Conservation (phyloP, 176 grass and related monocot species). For the Rhynchospora breviuscula region DNA sequence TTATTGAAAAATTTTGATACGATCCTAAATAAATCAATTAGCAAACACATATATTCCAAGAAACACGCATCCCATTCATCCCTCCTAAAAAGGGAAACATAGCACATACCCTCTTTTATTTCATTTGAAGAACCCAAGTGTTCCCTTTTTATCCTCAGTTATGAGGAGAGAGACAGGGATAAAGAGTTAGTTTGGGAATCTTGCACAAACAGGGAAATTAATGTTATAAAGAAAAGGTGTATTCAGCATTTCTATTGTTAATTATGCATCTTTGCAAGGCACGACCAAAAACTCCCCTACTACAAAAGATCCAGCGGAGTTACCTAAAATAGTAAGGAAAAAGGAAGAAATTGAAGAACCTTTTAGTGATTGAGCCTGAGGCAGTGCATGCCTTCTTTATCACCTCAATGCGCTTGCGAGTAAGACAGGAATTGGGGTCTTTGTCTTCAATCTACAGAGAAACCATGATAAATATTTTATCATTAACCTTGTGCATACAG, state of each 20-base stretch:
- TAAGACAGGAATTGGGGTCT: slow-evolving; percentile 62
- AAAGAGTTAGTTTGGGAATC: background rate
- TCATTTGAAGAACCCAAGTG: background rate
- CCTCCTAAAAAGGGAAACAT: background rate
- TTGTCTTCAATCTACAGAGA: slow-evolving; percentile 41
- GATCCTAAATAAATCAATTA: background rate
- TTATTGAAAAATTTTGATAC: background rate
- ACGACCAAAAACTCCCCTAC: background rate
- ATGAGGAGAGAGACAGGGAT: background rate
- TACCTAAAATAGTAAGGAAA: slow-evolving; percentile 1
- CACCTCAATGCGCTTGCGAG: slow-evolving; percentile 40
- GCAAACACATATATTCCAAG: background rate
- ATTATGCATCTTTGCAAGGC: background rate
- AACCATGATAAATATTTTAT: background rate
- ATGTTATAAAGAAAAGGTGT: background rate
- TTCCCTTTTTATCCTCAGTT: background rate
- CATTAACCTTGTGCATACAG: background rate
- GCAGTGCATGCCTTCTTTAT: slow-evolving; percentile 68
- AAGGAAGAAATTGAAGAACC: slow-evolving; percentile 38
- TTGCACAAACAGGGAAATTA: background rate
- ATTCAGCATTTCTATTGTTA: too few species aligned
- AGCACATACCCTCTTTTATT: background rate
- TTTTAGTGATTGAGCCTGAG: slow-evolving; percentile 64
- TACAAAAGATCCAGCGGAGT: background rate
- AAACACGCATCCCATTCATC: background rate